Conservation (phyloP, 257 asterid species). For the Solanum sitiens region DNA sequence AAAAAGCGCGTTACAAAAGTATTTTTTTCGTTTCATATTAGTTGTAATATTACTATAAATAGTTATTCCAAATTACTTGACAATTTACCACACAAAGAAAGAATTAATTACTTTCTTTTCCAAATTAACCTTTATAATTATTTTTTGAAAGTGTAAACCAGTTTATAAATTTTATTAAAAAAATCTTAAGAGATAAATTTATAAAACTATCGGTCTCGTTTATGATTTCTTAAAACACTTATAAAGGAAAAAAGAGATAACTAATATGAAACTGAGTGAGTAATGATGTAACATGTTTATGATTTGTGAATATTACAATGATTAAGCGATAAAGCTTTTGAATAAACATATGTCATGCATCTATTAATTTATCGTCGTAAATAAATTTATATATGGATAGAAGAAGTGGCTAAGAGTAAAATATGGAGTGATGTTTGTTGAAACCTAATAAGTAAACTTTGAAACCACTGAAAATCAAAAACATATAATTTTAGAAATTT, state of each 20-base stretch:
- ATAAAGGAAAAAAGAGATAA: too few species aligned
- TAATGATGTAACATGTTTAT: neutral
- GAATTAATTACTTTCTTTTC: accelerated
- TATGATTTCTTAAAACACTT: neutral
- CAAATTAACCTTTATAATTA: neutral
- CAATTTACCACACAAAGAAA: neutral
- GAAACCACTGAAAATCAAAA: neutral
- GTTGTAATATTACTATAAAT: too few species aligned
- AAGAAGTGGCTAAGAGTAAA: conserved; percentile 29
- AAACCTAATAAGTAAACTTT: conserved; percentile 2
- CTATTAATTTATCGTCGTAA: neutral
- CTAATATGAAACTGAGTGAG: neutral
- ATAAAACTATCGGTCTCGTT: accelerated
- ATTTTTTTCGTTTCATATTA: too few species aligned
- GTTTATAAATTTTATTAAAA: too few species aligned
- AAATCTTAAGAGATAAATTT: too few species aligned
- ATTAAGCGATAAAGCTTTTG: neutral
- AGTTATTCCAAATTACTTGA: neutral
- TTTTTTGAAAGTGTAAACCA: neutral
- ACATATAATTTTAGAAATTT: neutral
- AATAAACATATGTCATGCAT: neutral
- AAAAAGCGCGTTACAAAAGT: neutral
- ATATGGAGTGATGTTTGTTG: conserved; percentile 6
- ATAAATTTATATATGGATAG: neutral
- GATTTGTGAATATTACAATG: neutral